Conservation (phyloP, 352 stramenopile species). For the Globisporangium sylvaticum region DNA sequence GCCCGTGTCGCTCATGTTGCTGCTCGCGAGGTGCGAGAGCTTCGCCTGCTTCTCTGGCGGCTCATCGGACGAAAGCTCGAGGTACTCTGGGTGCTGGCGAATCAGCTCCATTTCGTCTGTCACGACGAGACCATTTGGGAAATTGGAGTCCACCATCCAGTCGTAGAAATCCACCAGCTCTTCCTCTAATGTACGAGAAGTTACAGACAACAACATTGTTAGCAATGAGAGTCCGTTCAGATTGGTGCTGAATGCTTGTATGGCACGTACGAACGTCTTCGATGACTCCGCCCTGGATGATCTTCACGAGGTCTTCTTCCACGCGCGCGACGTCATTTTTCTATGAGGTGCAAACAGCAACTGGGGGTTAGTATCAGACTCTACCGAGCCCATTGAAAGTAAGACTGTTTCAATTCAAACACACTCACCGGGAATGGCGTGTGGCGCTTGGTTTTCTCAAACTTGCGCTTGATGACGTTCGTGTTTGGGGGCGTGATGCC, state of each 20-base stretch:
- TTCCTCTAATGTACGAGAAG: constrained; percentile 36
- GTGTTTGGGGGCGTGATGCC: constrained; percentile 83
- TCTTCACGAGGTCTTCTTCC: constrained; percentile 81
- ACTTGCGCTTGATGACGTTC: constrained; percentile 86
- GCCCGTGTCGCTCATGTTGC: constrained; percentile 26
- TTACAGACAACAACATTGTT: background rate
- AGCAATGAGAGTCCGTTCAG: background rate
- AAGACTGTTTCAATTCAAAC: background rate
- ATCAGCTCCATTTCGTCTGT: constrained; percentile 84
- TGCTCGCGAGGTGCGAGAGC: constrained; percentile 13
- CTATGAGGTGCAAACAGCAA: constrained; percentile 20
- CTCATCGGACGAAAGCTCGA: constrained; percentile 47
- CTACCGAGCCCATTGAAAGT: background rate
- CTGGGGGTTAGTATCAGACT: background rate
- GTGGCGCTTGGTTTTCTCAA: constrained; percentile 83
- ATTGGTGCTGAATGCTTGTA: background rate
- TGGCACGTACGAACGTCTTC: constrained; percentile 69
- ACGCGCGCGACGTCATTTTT: constrained; percentile 81
- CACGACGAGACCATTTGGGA: constrained; percentile 65
- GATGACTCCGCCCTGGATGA: constrained; percentile 64
- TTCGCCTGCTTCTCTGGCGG: constrained; percentile 37
- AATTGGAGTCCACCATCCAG: constrained; percentile 79
- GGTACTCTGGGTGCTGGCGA: constrained; percentile 75
- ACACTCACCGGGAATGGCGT: constrained; percentile 66
- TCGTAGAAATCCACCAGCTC: constrained; percentile 85